phyloP scores from a whole-genome alignment of 2,329 filamentous ascomycete species.

The Sporothrix humicola region DNA sequence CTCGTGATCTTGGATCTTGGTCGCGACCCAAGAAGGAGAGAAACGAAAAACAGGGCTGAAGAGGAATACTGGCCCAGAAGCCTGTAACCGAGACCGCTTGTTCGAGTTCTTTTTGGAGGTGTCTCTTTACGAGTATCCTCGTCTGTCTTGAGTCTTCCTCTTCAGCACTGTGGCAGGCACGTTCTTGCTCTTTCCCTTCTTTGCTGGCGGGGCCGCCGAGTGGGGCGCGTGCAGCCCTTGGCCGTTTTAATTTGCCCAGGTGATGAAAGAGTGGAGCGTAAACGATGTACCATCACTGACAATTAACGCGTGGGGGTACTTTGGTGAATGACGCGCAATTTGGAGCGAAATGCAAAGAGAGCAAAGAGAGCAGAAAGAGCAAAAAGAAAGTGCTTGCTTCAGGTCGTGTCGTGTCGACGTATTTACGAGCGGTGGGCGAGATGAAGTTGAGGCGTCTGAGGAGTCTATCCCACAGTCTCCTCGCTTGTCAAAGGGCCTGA shows the following conservation, averaged over 20 bases:
- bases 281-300: background rate
- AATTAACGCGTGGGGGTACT: background rate
- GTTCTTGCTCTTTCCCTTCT: background rate
- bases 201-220: constrained; percentile 14
- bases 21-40: background rate
- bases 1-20: background rate
- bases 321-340: background rate
- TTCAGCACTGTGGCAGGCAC: background rate
- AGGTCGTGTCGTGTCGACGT: background rate
- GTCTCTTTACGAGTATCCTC: background rate
- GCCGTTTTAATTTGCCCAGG: constrained; percentile 27
- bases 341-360: constrained; percentile 23
- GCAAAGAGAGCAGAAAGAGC: background rate
- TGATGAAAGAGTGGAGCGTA: constrained; percentile 5
- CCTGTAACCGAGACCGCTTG: background rate
- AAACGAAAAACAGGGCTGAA: constrained; percentile 7
- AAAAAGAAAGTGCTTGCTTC: constrained; percentile 12
- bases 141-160: background rate
- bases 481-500: too few species aligned
- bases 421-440: constrained; percentile 21
- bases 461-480: too few species aligned
- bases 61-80: background rate
- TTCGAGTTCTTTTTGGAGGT: background rate
- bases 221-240: constrained; percentile 20
- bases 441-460: too few species aligned